Evolutionary conservation across 345 rosid species (phyloP), one percentile per base, ranked within the genome.

Genomic region (Xanthoceras sorbifolium): DNA sequence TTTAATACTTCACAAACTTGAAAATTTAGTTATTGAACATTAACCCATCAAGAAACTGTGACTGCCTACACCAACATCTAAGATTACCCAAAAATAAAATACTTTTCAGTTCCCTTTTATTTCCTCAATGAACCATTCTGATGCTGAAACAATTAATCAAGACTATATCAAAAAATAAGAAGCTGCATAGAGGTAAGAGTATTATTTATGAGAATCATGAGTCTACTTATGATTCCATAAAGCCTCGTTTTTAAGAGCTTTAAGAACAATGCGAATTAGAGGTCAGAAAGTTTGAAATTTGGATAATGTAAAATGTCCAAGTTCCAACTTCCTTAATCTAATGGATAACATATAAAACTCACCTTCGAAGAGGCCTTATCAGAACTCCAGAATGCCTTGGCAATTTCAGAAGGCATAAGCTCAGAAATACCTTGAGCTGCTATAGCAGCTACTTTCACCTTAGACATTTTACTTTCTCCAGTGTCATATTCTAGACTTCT

Each of bases 331-430:
- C 69, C 55, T 62, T 28, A 71, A 52, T 28, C 48, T 26, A 57
- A 52, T 3, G 66, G 44, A 65, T n/a, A 64, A 32, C 65, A 29
- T 63, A 15, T 40, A 28, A 72, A 70, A 74, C 54, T 87, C 57
- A 93, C 98, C 97, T 93, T 96, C 57, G 92, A 84, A 82, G 99
- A 88, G 86, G 87, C 85, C 78, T 85, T 92, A 69, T 92, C 92
- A 22, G 88, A 76, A 82, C 87, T 81, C 94, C 89, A 93, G 79
- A 95, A 90, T 75, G 91, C 92, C 86, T 92, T 90, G 61, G 97
- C 94, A 78, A 93, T 84, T 72, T 92, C 98, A 72, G 97, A 78
- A 80, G 99, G 98, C 97, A 96, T 92, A 81, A 96, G 88, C 82
- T 93, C 97, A 57, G 97, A 90, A 66, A 93, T 83, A 74, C 97